phyloP scores from a whole-genome alignment of 768 basidiomycete genomes.

The Xerocomus potaroensis region DNA sequence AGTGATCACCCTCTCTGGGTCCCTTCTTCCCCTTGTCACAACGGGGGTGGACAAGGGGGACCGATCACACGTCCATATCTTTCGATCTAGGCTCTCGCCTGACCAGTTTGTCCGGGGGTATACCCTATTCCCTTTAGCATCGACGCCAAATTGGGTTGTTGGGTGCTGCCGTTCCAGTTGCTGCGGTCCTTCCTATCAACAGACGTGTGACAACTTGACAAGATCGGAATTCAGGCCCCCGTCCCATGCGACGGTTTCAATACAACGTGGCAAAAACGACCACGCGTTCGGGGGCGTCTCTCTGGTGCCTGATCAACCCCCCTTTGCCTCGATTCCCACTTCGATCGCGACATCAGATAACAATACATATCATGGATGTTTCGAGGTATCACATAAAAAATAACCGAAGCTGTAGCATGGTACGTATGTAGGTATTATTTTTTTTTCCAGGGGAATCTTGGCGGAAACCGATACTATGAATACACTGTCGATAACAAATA shows the following conservation, averaged over 20 bases:
- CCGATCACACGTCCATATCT: too few species aligned
- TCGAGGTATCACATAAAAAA: not conserved
- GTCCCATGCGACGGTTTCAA: not conserved
- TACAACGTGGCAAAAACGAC: not conserved
- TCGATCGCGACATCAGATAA: too few species aligned
- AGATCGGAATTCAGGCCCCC: not conserved
- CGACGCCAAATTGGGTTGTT: too few species aligned
- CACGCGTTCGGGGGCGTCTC: not conserved
- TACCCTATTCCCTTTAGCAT: too few species aligned
- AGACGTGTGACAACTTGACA: too few species aligned
- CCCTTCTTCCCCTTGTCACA: too few species aligned
- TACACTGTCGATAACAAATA: constrained; percentile 20
- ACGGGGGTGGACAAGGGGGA: too few species aligned
- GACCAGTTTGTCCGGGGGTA: too few species aligned
- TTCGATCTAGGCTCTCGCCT: too few species aligned
- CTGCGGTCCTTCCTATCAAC: not conserved
- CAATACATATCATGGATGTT: not conserved
- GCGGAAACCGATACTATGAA: constrained; percentile 11
- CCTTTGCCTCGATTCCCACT: too few species aligned
- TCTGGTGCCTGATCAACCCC: not conserved
- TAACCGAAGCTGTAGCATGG: constrained; percentile 1
- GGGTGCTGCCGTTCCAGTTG: too few species aligned
- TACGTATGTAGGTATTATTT: constrained; percentile 5
- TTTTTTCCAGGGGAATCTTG: constrained; percentile 1
- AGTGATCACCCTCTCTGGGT: too few species aligned